Conservation (phyloP, 2,329 filamentous ascomycete species). For the Metarhizium robertsii region DNA sequence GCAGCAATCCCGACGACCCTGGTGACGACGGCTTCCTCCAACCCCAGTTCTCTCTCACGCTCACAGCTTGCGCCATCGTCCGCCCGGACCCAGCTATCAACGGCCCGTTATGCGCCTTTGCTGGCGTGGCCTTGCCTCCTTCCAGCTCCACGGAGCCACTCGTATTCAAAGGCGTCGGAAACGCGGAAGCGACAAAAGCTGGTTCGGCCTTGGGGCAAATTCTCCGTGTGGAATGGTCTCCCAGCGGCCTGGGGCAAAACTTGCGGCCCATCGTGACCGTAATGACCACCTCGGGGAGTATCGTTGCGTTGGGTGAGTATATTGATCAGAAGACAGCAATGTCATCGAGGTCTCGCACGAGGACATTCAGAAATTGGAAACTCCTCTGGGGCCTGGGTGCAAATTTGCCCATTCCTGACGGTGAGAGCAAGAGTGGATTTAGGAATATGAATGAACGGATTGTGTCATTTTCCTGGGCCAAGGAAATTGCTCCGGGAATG, state of each 20-base stretch:
- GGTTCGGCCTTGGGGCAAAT: conserved; percentile 46
- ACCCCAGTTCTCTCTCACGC: conserved; percentile 23
- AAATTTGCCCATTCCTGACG: conserved; percentile 37
- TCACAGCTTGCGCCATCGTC: conserved; percentile 23
- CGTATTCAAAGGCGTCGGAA: conserved; percentile 33
- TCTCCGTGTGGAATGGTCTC: conserved; percentile 47
- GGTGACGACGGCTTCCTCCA: conserved; percentile 18
- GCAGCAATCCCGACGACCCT: conserved; percentile 15
- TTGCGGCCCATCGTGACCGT: conserved; percentile 41
- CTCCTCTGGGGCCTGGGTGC: conserved; percentile 48
- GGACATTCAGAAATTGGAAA: conserved; percentile 39
- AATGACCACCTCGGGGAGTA: conserved; percentile 38
- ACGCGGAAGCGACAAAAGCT: conserved; percentile 34
- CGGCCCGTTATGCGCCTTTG: conserved; percentile 31
- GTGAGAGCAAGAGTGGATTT: conserved; percentile 19
- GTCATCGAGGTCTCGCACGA: conserved; percentile 22
- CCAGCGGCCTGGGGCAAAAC: conserved; percentile 45
- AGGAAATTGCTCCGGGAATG: conserved; percentile 28
- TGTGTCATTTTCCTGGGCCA: conserved; percentile 44
- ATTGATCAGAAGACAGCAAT: conserved; percentile 19
- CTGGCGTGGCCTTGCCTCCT: conserved; percentile 23
- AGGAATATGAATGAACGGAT: conserved; percentile 35
- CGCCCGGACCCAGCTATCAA: conserved; percentile 35
- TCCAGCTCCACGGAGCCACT: conserved; percentile 16
- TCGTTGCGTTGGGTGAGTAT: conserved; percentile 43